Conservation (phyloP, 345 rosid species). For the Populus pruinosa region DNA sequence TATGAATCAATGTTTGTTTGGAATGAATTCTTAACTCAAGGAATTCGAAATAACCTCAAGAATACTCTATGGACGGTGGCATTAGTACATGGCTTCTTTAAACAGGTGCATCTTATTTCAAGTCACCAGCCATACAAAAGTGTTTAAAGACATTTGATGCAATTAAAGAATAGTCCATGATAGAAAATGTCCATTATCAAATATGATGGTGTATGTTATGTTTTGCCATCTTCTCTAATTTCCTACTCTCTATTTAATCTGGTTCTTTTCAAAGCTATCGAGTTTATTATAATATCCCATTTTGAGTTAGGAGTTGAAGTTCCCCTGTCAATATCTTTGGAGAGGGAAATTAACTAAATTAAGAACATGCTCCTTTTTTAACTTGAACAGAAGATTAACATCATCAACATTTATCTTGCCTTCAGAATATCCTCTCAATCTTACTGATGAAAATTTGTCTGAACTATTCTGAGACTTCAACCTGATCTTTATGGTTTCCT, state of each 20-base stretch:
- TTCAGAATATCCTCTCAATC: not conserved
- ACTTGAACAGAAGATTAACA: not conserved
- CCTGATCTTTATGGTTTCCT: slow-evolving; percentile 11
- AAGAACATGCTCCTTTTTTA: not conserved
- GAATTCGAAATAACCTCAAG: slow-evolving; percentile 56
- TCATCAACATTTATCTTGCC: not conserved
- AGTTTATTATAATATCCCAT: not conserved
- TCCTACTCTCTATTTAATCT: not conserved
- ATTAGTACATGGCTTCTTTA: slow-evolving; percentile 87
- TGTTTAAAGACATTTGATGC: not conserved
- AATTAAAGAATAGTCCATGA: not conserved
- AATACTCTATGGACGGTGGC: slow-evolving; percentile 89
- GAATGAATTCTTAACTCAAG: slow-evolving; percentile 86
- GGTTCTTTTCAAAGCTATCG: not conserved
- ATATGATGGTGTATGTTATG: not conserved
- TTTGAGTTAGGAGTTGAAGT: not conserved
- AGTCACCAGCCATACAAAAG: not conserved
- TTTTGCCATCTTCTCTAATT: not conserved
- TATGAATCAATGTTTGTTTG: slow-evolving; percentile 90
- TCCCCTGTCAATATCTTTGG: not conserved
- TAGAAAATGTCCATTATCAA: not conserved
- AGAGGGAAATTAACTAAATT: not conserved
- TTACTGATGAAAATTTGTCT: not conserved
- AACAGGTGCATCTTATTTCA: slow-evolving; percentile 54
- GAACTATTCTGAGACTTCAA: not conserved